Base-by-base conservation (phyloP, 192 early-diverging fungal genomes). In the Backusella morwellensis region DNA sequence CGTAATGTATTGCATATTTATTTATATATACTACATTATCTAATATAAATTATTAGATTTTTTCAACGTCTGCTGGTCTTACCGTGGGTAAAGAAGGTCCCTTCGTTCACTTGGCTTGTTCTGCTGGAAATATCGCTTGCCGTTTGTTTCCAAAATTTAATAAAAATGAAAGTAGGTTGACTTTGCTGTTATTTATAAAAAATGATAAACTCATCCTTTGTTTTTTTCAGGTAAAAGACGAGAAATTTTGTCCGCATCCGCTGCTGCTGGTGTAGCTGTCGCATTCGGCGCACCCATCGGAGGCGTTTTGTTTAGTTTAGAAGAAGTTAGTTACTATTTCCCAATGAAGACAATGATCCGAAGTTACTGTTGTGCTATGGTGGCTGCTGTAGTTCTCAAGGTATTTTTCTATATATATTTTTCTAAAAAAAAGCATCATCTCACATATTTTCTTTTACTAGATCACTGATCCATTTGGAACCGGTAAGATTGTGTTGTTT, bases 241-340 rank as follows among this genome's bases (percentile, higher is more conserved):
- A 59, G 97, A 99, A 82, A 95, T 98, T 59, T 81, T 99, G 68
- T 97, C 96, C 2, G 97, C 97, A 12, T 90, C 96, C 0, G 91
- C 96, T 2, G 96, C 96, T 11, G 95, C 97, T 3, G 97, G 97
- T 50, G 93, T 99, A 9, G 92, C 95, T 34, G 95, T 97, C 23
- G 97, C 97, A 0, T 99, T 99, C 84, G 97, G 97, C 29, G 95
- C 97, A 1, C 97, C 97, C 0, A 97, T 99, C 75, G 97, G 97
- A 44, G 97, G 97, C 4, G 97, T 98, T 15, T 84, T 98, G 70
- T 97, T 98, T 77, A 93, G 94, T 35, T 84, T 99, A 23, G 97
- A 99, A 77, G 95, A 97, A 75, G 93, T 97, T 70, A 93, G 91
- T 63, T 97, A 96, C 75, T 95, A 93, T 74, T 97, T 98, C 77